Percentiles rank a stretch among this genome's conserved stretches.
Evolutionary conservation across 2,329 filamentous ascomycete species (phyloP).

Genomic region (Metarhizium anisopliae): DNA sequence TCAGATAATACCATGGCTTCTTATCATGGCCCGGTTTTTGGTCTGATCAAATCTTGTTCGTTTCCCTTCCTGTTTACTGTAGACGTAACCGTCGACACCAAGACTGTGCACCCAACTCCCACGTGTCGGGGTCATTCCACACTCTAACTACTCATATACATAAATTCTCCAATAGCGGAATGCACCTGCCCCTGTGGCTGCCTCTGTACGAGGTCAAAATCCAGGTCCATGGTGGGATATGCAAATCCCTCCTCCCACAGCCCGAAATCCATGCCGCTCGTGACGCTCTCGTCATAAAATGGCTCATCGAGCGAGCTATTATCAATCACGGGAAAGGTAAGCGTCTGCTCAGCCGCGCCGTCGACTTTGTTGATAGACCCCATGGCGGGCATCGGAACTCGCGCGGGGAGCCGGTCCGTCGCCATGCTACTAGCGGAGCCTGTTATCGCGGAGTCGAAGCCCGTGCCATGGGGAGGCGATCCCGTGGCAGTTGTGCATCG

Average conservation of each 20-base stretch:
- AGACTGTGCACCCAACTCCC: neutral
- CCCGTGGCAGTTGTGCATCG: conserved; percentile 1
- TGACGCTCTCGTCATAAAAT: conserved; percentile 17
- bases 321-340: conserved; percentile 19
- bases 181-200: neutral
- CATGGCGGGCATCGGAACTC: conserved; percentile 6
- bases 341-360: neutral
- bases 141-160: neutral
- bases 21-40: too few species aligned
- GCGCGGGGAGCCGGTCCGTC: neutral
- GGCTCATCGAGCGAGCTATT: conserved; percentile 19
- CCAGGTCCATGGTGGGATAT: conserved; percentile 23
- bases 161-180: conserved; percentile 3
- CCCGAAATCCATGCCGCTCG: conserved; percentile 20
- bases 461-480: neutral
- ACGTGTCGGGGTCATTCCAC: neutral
- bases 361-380: neutral
- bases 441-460: conserved; percentile 1
- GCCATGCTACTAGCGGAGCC: neutral
- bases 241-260: conserved; percentile 30
- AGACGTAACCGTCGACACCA: neutral
- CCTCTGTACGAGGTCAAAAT: conserved; percentile 21
- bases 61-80: too few species aligned
- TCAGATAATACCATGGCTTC: too few species aligned
- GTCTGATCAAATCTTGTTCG: too few species aligned